A percentile compares a stretch with the other conserved stretches of the same genome.
Conservation (phyloP, 306 rosid species). For the Abrus precatorius region DNA sequence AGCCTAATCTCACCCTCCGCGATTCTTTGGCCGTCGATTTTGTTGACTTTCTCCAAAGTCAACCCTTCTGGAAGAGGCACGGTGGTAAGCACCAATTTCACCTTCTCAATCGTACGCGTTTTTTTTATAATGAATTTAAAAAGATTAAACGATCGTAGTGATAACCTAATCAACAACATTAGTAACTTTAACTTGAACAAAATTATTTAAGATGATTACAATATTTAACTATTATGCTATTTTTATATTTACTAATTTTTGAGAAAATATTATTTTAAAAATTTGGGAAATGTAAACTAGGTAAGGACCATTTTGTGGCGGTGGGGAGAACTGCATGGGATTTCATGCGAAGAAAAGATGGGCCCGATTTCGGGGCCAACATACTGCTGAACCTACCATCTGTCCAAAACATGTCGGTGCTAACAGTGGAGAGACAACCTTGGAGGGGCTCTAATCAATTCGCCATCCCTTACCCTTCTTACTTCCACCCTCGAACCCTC, state of each 20-base stretch:
- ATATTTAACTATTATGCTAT: no score
- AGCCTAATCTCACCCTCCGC: conserved; percentile 60
- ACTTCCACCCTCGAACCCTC: conserved; percentile 68
- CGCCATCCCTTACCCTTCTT: conserved; percentile 88
- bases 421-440: conserved; percentile 81
- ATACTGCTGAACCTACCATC: conserved; percentile 64
- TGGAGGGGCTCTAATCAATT: conserved; percentile 73
- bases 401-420: conserved; percentile 90
- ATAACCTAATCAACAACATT: not conserved
- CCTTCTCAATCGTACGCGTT: no score
- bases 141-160: not conserved
- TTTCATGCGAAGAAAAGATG: conserved; percentile 65
- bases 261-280: no score
- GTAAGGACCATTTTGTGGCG: conserved; percentile 71
- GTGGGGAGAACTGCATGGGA: conserved; percentile 93
- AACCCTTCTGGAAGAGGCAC: conserved; percentile 51
- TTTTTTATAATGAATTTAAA: no score
- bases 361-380: conserved; percentile 78
- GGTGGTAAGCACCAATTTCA: conserved; percentile 58
- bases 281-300: not conserved
- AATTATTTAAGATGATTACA: no score
- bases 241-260: no score
- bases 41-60: conserved; percentile 42
- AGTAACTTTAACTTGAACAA: no score
- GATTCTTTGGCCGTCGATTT: conserved; percentile 66